phyloP scores from a whole-genome alignment of 768 basidiomycete genomes.

The Leccinum imitatum region DNA sequence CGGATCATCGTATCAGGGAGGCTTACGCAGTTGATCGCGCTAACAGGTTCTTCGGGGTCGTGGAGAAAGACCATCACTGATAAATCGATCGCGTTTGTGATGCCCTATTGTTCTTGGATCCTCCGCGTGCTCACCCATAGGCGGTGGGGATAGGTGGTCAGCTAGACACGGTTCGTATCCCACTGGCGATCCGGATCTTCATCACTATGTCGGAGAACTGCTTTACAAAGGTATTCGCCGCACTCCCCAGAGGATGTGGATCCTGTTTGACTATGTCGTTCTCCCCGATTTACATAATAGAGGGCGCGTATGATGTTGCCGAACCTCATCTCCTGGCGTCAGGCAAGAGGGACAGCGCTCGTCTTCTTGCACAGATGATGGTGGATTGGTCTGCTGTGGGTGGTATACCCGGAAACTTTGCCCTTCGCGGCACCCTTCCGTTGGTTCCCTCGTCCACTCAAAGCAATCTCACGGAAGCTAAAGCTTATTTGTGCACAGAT shows the following conservation, averaged over 20 bases:
- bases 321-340: slow-evolving; percentile 83
- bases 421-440: slow-evolving; percentile 84
- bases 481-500: slow-evolving; percentile 41
- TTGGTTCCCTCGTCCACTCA: slow-evolving; percentile 33
- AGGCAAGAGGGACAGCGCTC: slow-evolving; percentile 86
- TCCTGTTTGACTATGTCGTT: slow-evolving; percentile 3
- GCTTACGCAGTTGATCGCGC: slow-evolving; percentile 87
- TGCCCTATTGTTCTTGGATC: slow-evolving; percentile 8
- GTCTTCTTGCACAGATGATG: slow-evolving; percentile 83
- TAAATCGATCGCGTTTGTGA: slow-evolving; percentile 73
- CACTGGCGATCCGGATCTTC: slow-evolving; percentile 84
- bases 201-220: slow-evolving; percentile 88
- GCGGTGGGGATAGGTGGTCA: slow-evolving; percentile 69
- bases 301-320: slow-evolving; percentile 70
- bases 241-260: neutral
- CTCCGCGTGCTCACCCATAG: slow-evolving; percentile 16
- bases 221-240: slow-evolving; percentile 68
- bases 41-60: slow-evolving; percentile 71
- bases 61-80: slow-evolving; percentile 94
- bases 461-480: neutral
- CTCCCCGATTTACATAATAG: slow-evolving; percentile 37
- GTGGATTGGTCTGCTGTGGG: slow-evolving; percentile 70
- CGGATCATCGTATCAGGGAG: slow-evolving; percentile 51
- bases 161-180: slow-evolving; percentile 75
- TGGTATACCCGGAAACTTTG: slow-evolving; percentile 66